Base-by-base conservation (phyloP, 2,329 filamentous ascomycete genomes). In the Tolypocladium guangdongense region DNA sequence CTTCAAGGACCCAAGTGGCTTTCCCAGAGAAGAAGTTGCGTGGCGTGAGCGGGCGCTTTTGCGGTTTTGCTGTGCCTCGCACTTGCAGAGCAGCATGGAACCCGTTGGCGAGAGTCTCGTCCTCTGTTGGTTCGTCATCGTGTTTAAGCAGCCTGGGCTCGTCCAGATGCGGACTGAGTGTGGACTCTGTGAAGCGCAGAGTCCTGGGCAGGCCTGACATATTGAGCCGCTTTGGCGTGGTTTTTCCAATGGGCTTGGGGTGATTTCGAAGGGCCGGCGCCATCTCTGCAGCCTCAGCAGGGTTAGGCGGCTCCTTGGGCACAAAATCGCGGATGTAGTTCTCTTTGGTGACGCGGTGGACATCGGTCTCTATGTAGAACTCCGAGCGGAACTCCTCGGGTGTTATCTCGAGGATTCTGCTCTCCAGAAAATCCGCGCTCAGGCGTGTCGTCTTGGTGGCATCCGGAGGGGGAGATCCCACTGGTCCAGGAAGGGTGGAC, bases 141-240 rank as follows among this genome's bases (percentile, higher is more conserved):
- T 50, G 14, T 16, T 41, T 16, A 49, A 35, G 50, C 43, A 41
- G 52, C 48, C 55, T 62, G 2, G 59, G 63, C 6, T 65, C 51
- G 36, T 66, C 61, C 12, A 64, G 51, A 22, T 52, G 63, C 18
- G 64, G 64, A 33, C 58, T 62, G 3, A 59, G 39, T 1, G 62
- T 67, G 20, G 54, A 58, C 14, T 66, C 64, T 7, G 58, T 61
- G 52, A 68, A 68, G 18, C 65, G 64, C 20, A 68, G 66, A 38
- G 53, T 51, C 53, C 64, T 66, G 27, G 63, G 63, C 27, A 59
- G 54, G 22, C 59, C 59, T 20, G 48, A 56, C 55, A 59, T 58
- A 22, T 56, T 54, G 35, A 64, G 58, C 32, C 65, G 59, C 52
- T 65, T 66, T 4, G 65, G 64, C 3, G 58, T 57, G 14, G 33